Evolutionary conservation across 1,284 basidiomycete species (phyloP).

Genomic region (Erythrobasidium hasegawianum): DNA sequence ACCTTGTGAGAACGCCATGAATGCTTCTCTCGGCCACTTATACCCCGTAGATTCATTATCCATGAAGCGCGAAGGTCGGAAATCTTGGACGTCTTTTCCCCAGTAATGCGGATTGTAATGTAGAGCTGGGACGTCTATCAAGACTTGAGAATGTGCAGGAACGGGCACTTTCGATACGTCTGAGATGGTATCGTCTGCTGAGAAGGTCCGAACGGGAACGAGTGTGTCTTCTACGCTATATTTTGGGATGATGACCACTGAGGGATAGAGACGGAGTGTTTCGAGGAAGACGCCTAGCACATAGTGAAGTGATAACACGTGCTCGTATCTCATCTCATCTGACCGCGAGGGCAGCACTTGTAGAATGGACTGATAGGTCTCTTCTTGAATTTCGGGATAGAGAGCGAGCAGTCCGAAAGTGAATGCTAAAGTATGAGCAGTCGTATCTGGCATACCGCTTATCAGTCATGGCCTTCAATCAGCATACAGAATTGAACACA

Average conservation of each 20-base stretch:
- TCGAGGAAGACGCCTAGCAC: conserved; percentile 58
- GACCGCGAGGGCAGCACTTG: conserved; percentile 19
- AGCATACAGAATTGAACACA: no score
- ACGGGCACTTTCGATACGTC: conserved; percentile 20
- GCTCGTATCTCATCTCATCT: conserved; percentile 18
- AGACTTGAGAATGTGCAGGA: conserved; percentile 29
- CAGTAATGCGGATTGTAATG: conserved; percentile 36
- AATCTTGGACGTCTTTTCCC: conserved; percentile 32
- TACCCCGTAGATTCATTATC: conserved; percentile 29
- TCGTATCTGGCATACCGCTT: conserved; percentile 49
- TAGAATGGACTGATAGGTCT: conserved; percentile 57
- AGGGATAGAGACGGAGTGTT: conserved; percentile 60
- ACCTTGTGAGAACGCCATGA: conserved; percentile 38
- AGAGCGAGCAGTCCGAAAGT: conserved; percentile 57
- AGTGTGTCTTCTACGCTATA: conserved; percentile 44
- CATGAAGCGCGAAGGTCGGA: conserved; percentile 37
- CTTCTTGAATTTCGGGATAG: conserved; percentile 62
- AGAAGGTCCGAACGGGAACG: conserved; percentile 17
- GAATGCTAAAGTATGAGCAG: conserved; percentile 59
- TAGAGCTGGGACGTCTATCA: conserved; percentile 34
- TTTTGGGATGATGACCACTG: conserved; percentile 56
- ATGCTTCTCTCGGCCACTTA: conserved; percentile 39
- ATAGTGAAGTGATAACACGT: conserved; percentile 26
- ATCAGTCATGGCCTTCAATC: not conserved
- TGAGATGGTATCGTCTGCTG: not conserved